These are phyloP conservation scores for Aspergillus saccharolyticus DNA, from an alignment of 495 filamentous ascomycete species.

Conservation along the genomic window DNA sequence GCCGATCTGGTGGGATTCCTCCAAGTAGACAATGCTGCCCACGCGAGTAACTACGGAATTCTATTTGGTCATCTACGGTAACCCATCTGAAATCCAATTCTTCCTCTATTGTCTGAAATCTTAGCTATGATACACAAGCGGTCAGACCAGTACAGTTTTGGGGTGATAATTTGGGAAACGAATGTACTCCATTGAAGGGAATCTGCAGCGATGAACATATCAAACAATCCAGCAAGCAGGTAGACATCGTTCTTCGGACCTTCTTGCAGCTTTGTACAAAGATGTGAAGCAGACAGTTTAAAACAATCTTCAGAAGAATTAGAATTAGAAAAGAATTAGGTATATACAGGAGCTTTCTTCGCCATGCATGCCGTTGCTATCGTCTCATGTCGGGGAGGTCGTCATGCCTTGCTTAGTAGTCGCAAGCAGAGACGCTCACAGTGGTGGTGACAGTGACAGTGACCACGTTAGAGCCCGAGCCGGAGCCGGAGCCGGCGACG, in stretches of 20 bases:
- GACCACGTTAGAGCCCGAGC: conserved; percentile 5
- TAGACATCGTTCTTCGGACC: not conserved
- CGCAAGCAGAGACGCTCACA: conserved; percentile 26
- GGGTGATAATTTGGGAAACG: conserved; percentile 18
- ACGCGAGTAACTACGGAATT: too few relatives aligned
- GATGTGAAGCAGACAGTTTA: not conserved
- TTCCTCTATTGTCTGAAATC: too few relatives aligned
- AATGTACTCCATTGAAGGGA: conserved; percentile 38
- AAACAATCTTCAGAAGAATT: conserved; percentile 9
- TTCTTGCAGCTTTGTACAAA: not conserved
- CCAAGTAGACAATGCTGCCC: too few relatives aligned
- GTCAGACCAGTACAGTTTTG: conserved; percentile 1
- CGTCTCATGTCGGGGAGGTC: conserved; percentile 12
- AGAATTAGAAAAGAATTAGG: conserved; percentile 38
- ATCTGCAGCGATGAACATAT: conserved; percentile 14
- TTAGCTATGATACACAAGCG: conserved; percentile 9
- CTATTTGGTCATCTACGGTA: too few relatives aligned
- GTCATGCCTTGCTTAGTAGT: conserved; percentile 13
- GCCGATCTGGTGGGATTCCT: too few relatives aligned
- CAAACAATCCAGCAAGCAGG: conserved; percentile 11
- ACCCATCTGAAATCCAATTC: too few relatives aligned
- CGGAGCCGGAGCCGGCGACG: conserved; percentile 4
- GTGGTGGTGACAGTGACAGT: conserved; percentile 29
- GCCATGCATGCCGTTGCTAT: conserved; percentile 20
- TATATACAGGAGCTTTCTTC: conserved; percentile 32